A percentile compares a stretch with the other conserved stretches of the same genome.
Evolutionary conservation across 2,329 filamentous ascomycete species (phyloP).

Genomic region (Microdochium nivale): DNA sequence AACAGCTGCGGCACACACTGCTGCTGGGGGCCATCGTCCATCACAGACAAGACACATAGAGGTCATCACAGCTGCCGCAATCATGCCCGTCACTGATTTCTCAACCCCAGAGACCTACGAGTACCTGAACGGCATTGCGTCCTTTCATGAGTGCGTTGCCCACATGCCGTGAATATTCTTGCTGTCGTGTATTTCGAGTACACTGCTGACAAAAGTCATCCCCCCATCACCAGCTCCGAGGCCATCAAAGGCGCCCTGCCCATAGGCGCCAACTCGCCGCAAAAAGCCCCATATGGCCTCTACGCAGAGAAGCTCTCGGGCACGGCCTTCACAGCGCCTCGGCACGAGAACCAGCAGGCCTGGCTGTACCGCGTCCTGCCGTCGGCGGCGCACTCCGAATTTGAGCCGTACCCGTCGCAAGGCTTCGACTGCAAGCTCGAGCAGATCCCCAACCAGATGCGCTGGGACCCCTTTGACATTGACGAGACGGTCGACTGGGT

Average conservation of each 20-base stretch:
- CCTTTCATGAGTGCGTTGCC: conserved; percentile 54
- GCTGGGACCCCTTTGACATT: conserved; percentile 75
- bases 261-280: conserved; percentile 60
- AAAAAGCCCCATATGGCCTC: conserved; percentile 59
- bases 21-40: background rate
- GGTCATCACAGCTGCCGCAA: background rate
- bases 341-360: conserved; percentile 48
- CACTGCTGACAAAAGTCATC: conserved; percentile 2
- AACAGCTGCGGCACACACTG: no score
- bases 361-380: conserved; percentile 54
- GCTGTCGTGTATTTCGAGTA: background rate
- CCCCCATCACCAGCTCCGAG: conserved; percentile 41
- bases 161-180: no score
- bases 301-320: conserved; percentile 61
- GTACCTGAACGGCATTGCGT: conserved; percentile 62
- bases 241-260: conserved; percentile 59
- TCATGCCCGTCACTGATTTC: conserved; percentile 29
- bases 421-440: conserved; percentile 38
- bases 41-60: background rate
- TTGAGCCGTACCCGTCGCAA: conserved; percentile 10
- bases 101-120: conserved; percentile 37
- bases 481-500: conserved; percentile 45
- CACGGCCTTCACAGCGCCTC: conserved; percentile 50
- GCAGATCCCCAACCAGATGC: conserved; percentile 73
- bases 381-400: conserved; percentile 38